phyloP scores from a whole-genome alignment of 2,329 filamentous ascomycete genomes.

The Lachnellula subtilissima region DNA sequence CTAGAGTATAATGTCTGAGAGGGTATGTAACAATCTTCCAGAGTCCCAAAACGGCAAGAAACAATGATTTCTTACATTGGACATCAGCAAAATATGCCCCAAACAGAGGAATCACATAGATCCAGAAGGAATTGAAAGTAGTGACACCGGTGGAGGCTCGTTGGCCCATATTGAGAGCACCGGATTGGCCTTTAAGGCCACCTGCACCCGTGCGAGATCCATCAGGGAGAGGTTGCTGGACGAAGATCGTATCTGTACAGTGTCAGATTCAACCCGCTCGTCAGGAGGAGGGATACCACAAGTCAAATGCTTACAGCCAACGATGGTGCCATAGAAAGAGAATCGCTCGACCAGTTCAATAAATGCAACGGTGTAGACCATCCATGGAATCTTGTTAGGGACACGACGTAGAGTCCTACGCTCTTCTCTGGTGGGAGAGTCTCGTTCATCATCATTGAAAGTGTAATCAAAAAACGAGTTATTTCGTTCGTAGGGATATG shows the following conservation, averaged over 20 bases:
- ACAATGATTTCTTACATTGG: slow-evolving; percentile 32
- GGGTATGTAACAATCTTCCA: no score
- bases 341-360: slow-evolving; percentile 62
- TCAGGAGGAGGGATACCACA: background rate
- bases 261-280: no score
- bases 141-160: slow-evolving; percentile 44
- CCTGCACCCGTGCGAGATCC: background rate
- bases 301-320: slow-evolving; percentile 46
- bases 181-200: slow-evolving; percentile 31
- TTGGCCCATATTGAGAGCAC: slow-evolving; percentile 42
- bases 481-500: no score
- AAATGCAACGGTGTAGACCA: slow-evolving; percentile 49
- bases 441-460: slow-evolving; percentile 9
- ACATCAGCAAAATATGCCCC: slow-evolving; percentile 59
- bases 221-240: slow-evolving; percentile 1
- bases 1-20: no score
- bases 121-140: slow-evolving; percentile 47
- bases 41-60: no score
- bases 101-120: slow-evolving; percentile 44
- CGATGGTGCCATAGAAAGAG: slow-evolving; percentile 58
- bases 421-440: slow-evolving; percentile 25
- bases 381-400: slow-evolving; percentile 24
- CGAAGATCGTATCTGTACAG: slow-evolving; percentile 4
- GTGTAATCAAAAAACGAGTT: background rate
- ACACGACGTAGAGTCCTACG: slow-evolving; percentile 24